Evolutionary conservation across 345 rosid species (phyloP), one percentile per base, ranked within the genome.

Genomic region (Eucalyptus caleyi): DNA sequence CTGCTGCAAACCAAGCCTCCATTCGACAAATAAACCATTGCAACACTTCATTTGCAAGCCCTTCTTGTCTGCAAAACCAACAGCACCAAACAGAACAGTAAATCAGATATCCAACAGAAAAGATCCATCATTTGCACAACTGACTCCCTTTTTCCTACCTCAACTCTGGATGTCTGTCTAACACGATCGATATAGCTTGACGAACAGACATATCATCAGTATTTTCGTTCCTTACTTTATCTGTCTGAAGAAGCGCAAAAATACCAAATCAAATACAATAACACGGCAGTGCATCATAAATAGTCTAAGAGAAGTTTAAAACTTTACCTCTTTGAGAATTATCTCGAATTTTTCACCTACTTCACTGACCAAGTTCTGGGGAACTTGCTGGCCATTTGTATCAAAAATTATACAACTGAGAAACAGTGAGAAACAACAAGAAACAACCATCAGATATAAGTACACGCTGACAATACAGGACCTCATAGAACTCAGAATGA

Each of bases 1-100:
- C 99, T 85, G 95, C 96, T 27, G 99, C 97, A 94, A 97, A 97
- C 99, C 99, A 97, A 50, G 98, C 99, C 92, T 97, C 99, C 97
- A 97, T 95, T 92, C 99, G 92, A 92, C 99, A 97, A 83, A 97
- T 93, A 90, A 94, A 97, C 99, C 99, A 96, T 87, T 96, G 98
- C 92, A 97, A 87, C 91, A 97, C 99, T 92, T 97, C 96, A 92
- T 95, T 53, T 14, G 97, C 97, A 47, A 94, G 94, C 85, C 97
- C 99, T 90, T 93, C 93, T 93, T 91, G 97, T 91, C 99, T 97
- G 90, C 49, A 91, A 80, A 91, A 88, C 54, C 86, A 85, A 81
- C 37, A 65, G 9, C 11, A 23, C 18, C 16, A 87, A 53, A 44
- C 30, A 11, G 51, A 88, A 80, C 51, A 45, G 16, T 32, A 65